Percentiles rank a stretch among this genome's conserved stretches.
Conservation (phyloP, 169 alveolate species). For the Plasmodium gonderi region DNA sequence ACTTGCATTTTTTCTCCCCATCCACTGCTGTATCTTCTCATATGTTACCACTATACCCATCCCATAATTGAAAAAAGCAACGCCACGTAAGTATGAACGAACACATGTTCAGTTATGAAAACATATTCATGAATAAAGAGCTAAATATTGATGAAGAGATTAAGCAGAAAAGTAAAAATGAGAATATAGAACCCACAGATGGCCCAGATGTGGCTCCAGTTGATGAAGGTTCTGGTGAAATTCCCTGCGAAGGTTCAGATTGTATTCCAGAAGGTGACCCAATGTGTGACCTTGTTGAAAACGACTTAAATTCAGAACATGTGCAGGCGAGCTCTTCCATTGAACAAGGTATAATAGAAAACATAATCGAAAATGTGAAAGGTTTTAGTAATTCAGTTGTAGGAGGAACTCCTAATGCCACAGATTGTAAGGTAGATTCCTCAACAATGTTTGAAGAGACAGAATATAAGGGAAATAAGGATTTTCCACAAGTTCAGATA, state of each 20-base stretch:
- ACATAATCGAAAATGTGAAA: neutral
- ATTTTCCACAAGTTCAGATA: neutral
- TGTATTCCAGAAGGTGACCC: neutral
- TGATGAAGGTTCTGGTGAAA: neutral
- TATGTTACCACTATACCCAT: neutral
- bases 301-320: neutral
- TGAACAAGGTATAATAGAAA: neutral
- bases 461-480: neutral
- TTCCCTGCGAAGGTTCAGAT: neutral
- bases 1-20: no score
- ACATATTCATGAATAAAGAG: slow-evolving; percentile 36
- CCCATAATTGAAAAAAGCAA: neutral
- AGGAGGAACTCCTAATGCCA: neutral
- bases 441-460: neutral
- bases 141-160: slow-evolving; percentile 36
- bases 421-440: neutral
- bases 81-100: neutral
- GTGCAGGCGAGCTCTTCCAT: neutral
- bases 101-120: slow-evolving; percentile 45
- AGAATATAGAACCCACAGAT: neutral
- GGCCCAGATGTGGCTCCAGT: neutral
- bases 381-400: neutral
- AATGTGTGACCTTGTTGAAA: neutral
- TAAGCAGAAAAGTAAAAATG: slow-evolving; percentile 4
- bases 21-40: neutral